Evolutionary conservation across 2,329 filamentous ascomycete species (phyloP).

Genomic region (Madurella mycetomatis): DNA sequence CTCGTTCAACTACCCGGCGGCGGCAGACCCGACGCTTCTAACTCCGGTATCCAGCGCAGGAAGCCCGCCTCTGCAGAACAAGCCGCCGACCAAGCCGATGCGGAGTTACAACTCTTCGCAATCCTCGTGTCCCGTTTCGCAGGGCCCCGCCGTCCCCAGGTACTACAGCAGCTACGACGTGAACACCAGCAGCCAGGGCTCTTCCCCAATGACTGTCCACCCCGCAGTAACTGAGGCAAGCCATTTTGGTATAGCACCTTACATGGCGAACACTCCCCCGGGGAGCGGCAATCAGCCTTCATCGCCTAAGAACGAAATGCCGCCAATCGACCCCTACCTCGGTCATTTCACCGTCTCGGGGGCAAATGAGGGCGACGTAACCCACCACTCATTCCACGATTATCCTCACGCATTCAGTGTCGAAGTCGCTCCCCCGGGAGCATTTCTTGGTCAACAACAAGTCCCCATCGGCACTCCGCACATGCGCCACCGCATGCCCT

Average conservation of each 20-base stretch:
- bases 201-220: constrained; percentile 44
- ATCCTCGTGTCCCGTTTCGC: constrained; percentile 34
- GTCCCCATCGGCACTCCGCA: constrained; percentile 15
- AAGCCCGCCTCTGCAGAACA: constrained; percentile 46
- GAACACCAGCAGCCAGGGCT: constrained; percentile 38
- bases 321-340: constrained; percentile 34
- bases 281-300: constrained; percentile 26
- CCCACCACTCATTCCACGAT: constrained; percentile 27
- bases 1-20: constrained; percentile 36
- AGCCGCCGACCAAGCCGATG: constrained; percentile 35
- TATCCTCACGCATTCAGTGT: constrained; percentile 19
- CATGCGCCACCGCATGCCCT: constrained; percentile 23
- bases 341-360: constrained; percentile 36
- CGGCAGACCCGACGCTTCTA: constrained; percentile 40
- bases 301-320: constrained; percentile 32
- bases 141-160: constrained; percentile 47
- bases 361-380: constrained; percentile 28
- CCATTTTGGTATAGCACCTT: constrained; percentile 34
- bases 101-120: constrained; percentile 37
- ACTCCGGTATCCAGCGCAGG: constrained; percentile 49
- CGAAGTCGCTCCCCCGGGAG: constrained; percentile 10
- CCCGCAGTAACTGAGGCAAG: constrained; percentile 33
- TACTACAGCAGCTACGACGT: constrained; percentile 42
- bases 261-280: constrained; percentile 34
- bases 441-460: constrained; percentile 15